Base-by-base conservation (phyloP, 352 stramenopile genomes). In the Phytophthora chlamydospora region DNA sequence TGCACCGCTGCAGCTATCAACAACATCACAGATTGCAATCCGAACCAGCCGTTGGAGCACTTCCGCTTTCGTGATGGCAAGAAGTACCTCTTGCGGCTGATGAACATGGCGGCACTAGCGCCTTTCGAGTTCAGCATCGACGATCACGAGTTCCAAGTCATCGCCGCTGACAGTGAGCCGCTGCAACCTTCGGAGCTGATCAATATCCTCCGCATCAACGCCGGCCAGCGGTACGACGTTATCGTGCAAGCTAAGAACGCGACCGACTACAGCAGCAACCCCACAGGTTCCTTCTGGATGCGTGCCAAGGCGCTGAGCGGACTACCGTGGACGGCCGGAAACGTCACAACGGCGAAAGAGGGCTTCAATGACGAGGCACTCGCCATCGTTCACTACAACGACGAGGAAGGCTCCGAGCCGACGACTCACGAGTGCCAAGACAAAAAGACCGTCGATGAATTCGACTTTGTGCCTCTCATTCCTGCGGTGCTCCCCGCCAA, bases 81-180 rank as follows among this genome's bases (percentile, higher is more conserved):
- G 7, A 68, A 57, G 12, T 75, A 78, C n/a, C 53, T 68, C 0
- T 35, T 78, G 9, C 52, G 70, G 2, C 36, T 78, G 8, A 75
- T 78, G 16, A 73, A 64, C 40, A 56, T 74, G 52, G 62, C 38
- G 4, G 70, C 61, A 0, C 55, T 75, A 43, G 70, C 62, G 21
- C 51, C 66, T 5, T 68, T 75, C 44, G 54, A 75, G 3, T 66
- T 78, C 47, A 78, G 66, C 7, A 61, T 78, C 40, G 66, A 78
- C 17, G 47, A 68, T 14, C 70, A 78, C 47, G 43, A 60, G 9
- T 71, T 78, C 41, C 66, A 60, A 6, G 62, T 78, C 0, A 70
- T 78, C 8, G 58, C 62, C 29, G 62, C 64, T 7, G 71, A 78
- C n/a, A 52, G 61, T 1, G 55, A 72, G 3, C 36, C 52, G 13